These are phyloP conservation scores for Lactarius pseudohatsudake DNA, from an alignment of 768 basidiomycete genomes.

Conservation along the genomic window DNA sequence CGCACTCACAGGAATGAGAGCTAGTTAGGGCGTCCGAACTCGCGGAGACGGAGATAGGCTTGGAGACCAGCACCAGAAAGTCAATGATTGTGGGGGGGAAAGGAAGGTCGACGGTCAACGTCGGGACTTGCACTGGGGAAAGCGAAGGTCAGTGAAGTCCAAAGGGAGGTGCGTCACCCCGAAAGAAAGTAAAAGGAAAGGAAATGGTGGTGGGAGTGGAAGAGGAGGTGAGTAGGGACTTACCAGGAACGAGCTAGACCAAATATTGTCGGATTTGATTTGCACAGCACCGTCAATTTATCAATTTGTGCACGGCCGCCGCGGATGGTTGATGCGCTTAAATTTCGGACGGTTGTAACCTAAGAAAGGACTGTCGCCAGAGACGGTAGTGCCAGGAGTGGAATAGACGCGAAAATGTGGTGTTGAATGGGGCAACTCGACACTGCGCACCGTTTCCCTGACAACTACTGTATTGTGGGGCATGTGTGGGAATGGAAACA, in stretches of 20 bases:
- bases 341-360: background rate
- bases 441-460: background rate
- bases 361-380: background rate
- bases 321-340: background rate
- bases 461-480: background rate
- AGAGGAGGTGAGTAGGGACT: constrained; percentile 26
- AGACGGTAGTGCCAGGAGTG: background rate
- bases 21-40: constrained; percentile 1
- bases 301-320: background rate
- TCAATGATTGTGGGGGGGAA: constrained; percentile 12
- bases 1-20: constrained; percentile 6
- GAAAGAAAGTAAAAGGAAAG: constrained; percentile 35
- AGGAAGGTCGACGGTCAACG: constrained; percentile 23
- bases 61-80: constrained; percentile 18
- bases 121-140: constrained; percentile 31
- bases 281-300: background rate
- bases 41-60: constrained; percentile 2
- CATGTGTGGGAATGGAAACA: background rate
- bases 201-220: constrained; percentile 32
- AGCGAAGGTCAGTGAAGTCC: constrained; percentile 36
- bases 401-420: background rate
- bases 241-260: constrained; percentile 14
- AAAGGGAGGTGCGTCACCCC: constrained; percentile 18
- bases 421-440: background rate
- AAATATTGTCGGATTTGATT: constrained; percentile 7